Percentiles rank a stretch among this genome's conserved stretches.
Conservation (phyloP, 768 basidiomycete genomes). For the Pleurotus salmoneostramineus region DNA sequence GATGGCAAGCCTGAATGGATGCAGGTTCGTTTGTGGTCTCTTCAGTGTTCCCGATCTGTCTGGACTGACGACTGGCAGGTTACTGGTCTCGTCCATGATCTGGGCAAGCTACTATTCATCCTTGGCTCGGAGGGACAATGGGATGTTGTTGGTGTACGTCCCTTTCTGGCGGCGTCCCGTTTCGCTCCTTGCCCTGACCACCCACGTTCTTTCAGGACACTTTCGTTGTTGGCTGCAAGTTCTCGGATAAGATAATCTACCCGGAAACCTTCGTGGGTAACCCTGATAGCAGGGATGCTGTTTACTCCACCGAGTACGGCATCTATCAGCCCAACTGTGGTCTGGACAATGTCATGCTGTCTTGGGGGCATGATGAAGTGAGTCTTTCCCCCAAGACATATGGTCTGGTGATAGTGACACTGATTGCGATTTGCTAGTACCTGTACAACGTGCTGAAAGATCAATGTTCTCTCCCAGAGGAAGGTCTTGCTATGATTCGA, state of each 20-base stretch:
- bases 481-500: slow-evolving; percentile 87
- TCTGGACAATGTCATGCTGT: slow-evolving; percentile 83
- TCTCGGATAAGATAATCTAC: slow-evolving; percentile 81
- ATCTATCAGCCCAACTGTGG: slow-evolving; percentile 79
- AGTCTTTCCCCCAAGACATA: slow-evolving; percentile 15
- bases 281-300: slow-evolving; percentile 59
- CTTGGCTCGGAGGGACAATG: slow-evolving; percentile 89
- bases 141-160: slow-evolving; percentile 85
- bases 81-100: slow-evolving; percentile 82
- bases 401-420: not conserved
- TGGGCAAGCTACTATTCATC: slow-evolving; percentile 83
- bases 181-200: slow-evolving; percentile 10
- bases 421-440: slow-evolving; percentile 43
- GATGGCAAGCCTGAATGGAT: slow-evolving; percentile 92
- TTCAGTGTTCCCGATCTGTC: not conserved
- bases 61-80: slow-evolving; percentile 34
- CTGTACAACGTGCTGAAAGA: slow-evolving; percentile 81
- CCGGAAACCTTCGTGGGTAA: slow-evolving; percentile 74
- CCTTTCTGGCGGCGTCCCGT: slow-evolving; percentile 2
- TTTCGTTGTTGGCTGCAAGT: slow-evolving; percentile 78
- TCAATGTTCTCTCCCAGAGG: slow-evolving; percentile 76
- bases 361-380: slow-evolving; percentile 92
- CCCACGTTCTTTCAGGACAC: slow-evolving; percentile 30
- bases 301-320: slow-evolving; percentile 70
- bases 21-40: slow-evolving; percentile 45